Conservation (phyloP, 306 rosid genomes). For the Malus orientalis region DNA sequence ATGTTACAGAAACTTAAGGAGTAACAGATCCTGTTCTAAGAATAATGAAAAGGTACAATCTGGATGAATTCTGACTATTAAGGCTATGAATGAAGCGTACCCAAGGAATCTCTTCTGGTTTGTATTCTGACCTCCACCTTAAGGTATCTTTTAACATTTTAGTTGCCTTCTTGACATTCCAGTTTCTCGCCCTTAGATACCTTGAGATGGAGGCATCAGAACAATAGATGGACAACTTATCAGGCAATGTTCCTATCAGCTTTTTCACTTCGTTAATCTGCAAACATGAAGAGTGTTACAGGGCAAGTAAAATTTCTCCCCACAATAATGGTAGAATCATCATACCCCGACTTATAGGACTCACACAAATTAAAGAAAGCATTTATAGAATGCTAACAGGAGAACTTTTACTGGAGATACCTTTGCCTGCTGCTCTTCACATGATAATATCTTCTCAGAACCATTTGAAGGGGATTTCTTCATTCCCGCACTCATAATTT, state of each 20-base stretch:
- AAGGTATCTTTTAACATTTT: slow-evolving; percentile 75
- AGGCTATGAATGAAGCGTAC: slow-evolving; percentile 28
- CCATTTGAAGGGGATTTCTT: slow-evolving; percentile 50
- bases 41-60: neutral
- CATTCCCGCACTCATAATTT: slow-evolving; percentile 44
- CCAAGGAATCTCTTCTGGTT: slow-evolving; percentile 92
- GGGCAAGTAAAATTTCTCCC: neutral
- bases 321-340: slow-evolving; percentile 5
- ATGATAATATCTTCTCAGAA: slow-evolving; percentile 24
- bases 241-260: slow-evolving; percentile 59
- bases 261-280: slow-evolving; percentile 74
- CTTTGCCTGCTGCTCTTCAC: slow-evolving; percentile 61
- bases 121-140: slow-evolving; percentile 73
- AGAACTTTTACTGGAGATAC: slow-evolving; percentile 27
- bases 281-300: slow-evolving; percentile 7
- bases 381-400: neutral
- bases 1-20: neutral
- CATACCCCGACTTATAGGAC: slow-evolving; percentile 1
- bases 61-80: neutral
- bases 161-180: slow-evolving; percentile 87
- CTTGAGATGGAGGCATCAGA: slow-evolving; percentile 70
- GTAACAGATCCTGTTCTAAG: neutral
- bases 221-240: slow-evolving; percentile 56
- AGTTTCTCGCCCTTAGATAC: slow-evolving; percentile 68
- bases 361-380: neutral